These are phyloP conservation scores for Epichloe elymi DNA, from an alignment of 2,329 filamentous ascomycete genomes.

Conservation along the genomic window DNA sequence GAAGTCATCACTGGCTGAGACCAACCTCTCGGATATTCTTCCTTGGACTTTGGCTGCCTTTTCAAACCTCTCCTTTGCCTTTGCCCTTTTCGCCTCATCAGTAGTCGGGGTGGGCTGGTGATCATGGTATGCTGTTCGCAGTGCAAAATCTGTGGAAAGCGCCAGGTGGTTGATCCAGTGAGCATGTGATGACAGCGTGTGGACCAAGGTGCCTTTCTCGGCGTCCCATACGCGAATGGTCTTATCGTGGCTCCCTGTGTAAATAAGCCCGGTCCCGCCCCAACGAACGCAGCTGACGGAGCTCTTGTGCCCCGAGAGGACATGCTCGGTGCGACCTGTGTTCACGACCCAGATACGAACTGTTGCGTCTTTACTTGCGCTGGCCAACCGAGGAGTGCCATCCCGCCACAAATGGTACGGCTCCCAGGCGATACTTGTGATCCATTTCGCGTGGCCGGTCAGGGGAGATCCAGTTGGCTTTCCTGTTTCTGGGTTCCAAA, in stretches of 20 bases:
- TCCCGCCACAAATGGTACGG: conserved; percentile 73
- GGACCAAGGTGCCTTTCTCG: conserved; percentile 61
- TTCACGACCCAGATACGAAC: conserved; percentile 78
- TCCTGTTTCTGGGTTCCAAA: conserved; percentile 80
- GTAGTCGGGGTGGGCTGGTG: conserved; percentile 58
- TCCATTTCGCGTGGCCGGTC: conserved; percentile 81
- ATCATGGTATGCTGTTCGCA: conserved; percentile 78
- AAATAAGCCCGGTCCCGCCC: conserved; percentile 80
- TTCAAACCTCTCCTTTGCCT: conserved; percentile 72
- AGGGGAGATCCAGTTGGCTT: conserved; percentile 52
- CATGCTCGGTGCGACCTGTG: conserved; percentile 63
- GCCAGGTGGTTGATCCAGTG: conserved; percentile 96
- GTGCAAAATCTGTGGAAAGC: conserved; percentile 79
- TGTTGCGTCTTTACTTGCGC: conserved; percentile 79
- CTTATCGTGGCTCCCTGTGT: conserved; percentile 82
- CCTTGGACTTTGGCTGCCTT: conserved; percentile 69
- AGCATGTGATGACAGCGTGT: conserved; percentile 69
- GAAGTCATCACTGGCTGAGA: conserved; percentile 89
- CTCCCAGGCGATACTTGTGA: conserved; percentile 82
- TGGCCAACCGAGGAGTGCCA: conserved; percentile 68
- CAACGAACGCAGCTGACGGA: conserved; percentile 85
- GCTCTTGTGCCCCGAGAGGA: conserved; percentile 77
- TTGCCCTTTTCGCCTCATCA: conserved; percentile 56
- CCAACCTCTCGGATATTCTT: conserved; percentile 67
- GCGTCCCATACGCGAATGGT: conserved; percentile 85